Evolutionary conservation across 2,329 filamentous ascomycete species (phyloP).

Genomic region (Trichothecium sympodiale): DNA sequence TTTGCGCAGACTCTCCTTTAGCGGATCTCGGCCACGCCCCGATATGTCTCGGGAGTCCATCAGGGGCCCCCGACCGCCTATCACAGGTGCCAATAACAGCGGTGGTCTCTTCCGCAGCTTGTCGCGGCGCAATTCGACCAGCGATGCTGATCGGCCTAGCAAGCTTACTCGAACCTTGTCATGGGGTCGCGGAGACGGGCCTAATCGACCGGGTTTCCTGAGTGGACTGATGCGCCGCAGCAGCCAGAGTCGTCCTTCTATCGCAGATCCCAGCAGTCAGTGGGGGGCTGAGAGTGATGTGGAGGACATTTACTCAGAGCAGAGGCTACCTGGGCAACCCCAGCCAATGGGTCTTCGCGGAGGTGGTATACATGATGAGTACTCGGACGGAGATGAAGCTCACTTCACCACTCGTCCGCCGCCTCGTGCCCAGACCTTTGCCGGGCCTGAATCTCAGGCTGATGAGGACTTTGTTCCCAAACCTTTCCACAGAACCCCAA

Average conservation of each 20-base stretch:
- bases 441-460: not conserved
- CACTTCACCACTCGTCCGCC: conserved; percentile 38
- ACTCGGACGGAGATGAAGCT: conserved; percentile 42
- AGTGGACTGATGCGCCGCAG: conserved; percentile 31
- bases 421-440: conserved; percentile 17
- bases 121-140: conserved; percentile 5
- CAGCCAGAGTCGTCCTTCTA: conserved; percentile 28
- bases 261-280: conserved; percentile 44
- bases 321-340: conserved; percentile 9
- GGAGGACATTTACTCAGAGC: conserved; percentile 12
- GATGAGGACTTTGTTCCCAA: conserved; percentile 6
- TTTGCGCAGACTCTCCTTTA: conserved; percentile 33
- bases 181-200: conserved; percentile 38
- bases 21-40: conserved; percentile 21
- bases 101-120: conserved; percentile 26
- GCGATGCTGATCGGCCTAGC: conserved; percentile 21
- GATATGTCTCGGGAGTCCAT: conserved; percentile 26
- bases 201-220: conserved; percentile 15
- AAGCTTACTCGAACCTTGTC: conserved; percentile 49
- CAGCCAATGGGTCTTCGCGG: conserved; percentile 23
- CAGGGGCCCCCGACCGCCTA: conserved; percentile 34
- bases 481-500: conserved; percentile 58
- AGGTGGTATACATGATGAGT: conserved; percentile 36
- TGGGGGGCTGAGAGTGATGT: conserved; percentile 35
- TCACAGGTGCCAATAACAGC: conserved; percentile 29